A percentile compares a stretch with the other conserved stretches of the same genome.
Evolutionary conservation across 768 basidiomycete species (phyloP).

Genomic region (Cystofilobasidium macerans): DNA sequence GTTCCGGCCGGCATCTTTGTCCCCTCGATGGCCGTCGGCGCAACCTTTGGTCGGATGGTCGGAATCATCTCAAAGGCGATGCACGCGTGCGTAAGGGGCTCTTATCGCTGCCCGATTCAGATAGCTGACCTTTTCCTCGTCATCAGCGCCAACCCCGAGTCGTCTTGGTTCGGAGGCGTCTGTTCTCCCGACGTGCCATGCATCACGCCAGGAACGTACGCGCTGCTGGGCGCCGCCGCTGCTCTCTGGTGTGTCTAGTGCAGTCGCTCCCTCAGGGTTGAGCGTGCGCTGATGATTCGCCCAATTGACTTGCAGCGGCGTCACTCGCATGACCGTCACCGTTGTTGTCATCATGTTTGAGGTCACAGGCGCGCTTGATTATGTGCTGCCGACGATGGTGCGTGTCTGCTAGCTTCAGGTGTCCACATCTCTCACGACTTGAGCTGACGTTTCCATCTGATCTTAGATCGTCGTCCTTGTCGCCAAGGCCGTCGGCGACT

Average conservation of each 20-base stretch:
- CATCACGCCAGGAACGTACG: conserved; percentile 97
- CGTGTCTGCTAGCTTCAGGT: conserved; percentile 28
- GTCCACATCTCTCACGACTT: not conserved
- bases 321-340: conserved; percentile 93
- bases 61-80: conserved; percentile 93
- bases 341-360: conserved; percentile 99
- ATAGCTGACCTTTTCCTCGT: not conserved
- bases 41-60: conserved; percentile 91
- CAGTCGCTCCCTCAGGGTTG: not conserved
- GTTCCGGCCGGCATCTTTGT: conserved; percentile 98
- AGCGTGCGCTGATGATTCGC: not conserved
- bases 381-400: conserved; percentile 96
- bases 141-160: conserved; percentile 62
- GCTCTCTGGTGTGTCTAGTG: conserved; percentile 58
- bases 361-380: conserved; percentile 89
- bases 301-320: conserved; percentile 50
- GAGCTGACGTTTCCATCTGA: not conserved
- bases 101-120: not conserved
- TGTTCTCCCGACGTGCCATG: conserved; percentile 89
- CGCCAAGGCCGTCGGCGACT: conserved; percentile 93
- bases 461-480: conserved; percentile 83
- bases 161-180: conserved; percentile 68
- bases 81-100: conserved; percentile 50
- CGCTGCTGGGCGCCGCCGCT: conserved; percentile 92
- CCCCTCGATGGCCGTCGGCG: conserved; percentile 97